Percentiles rank a stretch among this genome's conserved stretches.
These are phyloP conservation scores for Pascua guehoae DNA, from an alignment of 1,284 basidiomycete genomes.

Conservation along the genomic window DNA sequence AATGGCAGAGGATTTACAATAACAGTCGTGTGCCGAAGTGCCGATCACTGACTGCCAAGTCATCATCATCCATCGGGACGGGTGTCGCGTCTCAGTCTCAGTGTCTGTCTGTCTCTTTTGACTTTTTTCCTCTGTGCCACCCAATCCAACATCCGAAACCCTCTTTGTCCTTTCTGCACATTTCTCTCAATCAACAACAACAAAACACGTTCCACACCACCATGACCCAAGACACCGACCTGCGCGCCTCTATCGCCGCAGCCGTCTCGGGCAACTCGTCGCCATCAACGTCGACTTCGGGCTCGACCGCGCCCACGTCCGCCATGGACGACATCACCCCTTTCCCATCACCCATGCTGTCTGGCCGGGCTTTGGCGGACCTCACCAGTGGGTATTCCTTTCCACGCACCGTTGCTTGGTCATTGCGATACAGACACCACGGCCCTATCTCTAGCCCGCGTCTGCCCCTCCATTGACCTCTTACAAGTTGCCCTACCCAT, in stretches of 20 bases:
- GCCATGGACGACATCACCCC: conserved; percentile 42
- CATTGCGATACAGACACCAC: no score
- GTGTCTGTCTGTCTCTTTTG: no score
- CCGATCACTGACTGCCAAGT: no score
- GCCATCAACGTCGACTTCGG: conserved; percentile 6
- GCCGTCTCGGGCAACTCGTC: conserved; percentile 4
- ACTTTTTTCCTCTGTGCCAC: no score
- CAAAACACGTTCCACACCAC: background rate
- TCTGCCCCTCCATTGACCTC: background rate
- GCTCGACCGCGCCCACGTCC: conserved; percentile 13
- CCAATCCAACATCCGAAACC: no score
- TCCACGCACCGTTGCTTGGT: background rate
- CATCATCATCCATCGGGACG: no score
- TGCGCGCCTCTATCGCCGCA: conserved; percentile 7
- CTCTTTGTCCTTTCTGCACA: background rate
- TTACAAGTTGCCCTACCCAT: background rate
- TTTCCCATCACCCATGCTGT: conserved; percentile 40
- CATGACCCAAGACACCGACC: conserved; percentile 10
- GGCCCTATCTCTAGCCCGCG: background rate
- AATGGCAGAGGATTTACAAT: no score
- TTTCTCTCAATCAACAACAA: background rate
- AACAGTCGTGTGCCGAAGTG: no score
- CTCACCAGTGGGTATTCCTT: conserved; percentile 33
- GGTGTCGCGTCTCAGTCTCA: no score
- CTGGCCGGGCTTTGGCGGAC: conserved; percentile 35